phyloP scores from a whole-genome alignment of 2,329 filamentous ascomycete species.

The Hypoxylon sp. region DNA sequence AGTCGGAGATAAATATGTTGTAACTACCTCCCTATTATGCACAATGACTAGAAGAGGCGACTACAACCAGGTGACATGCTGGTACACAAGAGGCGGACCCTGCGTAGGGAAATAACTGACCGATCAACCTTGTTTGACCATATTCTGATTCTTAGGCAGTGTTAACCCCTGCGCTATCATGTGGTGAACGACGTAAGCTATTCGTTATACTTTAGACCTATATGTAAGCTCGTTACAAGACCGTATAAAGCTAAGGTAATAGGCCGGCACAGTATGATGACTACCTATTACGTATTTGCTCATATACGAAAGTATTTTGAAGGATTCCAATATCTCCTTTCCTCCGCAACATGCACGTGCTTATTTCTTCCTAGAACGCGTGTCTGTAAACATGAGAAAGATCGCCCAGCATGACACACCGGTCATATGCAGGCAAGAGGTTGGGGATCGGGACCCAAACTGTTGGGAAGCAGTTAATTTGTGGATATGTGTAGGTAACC shows the following conservation, averaged over 20 bases:
- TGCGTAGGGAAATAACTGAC: background rate
- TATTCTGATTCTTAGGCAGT: background rate
- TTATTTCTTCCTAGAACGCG: background rate
- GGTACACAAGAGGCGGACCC: conserved; percentile 18
- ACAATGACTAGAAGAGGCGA: background rate
- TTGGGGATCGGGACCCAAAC: conserved; percentile 16
- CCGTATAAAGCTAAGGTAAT: background rate
- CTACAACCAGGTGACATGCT: conserved; percentile 14
- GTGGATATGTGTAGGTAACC: conserved; percentile 13
- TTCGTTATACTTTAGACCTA: background rate
- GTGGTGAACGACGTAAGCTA: background rate
- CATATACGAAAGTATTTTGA: background rate
- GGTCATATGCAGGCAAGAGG: conserved; percentile 4
- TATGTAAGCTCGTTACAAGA: background rate
- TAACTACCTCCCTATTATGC: background rate
- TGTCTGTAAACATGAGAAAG: background rate
- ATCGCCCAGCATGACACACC: background rate
- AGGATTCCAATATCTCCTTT: background rate
- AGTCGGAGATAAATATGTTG: conserved; percentile 36
- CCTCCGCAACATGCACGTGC: background rate
- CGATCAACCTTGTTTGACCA: background rate
- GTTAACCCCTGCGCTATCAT: background rate
- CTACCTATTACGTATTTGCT: background rate
- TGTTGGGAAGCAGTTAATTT: conserved; percentile 19
- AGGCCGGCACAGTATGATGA: too few relatives aligned